Evolutionary conservation across 768 basidiomycete genomes (phyloP).

Genomic region (Hypholoma sublateritium): DNA sequence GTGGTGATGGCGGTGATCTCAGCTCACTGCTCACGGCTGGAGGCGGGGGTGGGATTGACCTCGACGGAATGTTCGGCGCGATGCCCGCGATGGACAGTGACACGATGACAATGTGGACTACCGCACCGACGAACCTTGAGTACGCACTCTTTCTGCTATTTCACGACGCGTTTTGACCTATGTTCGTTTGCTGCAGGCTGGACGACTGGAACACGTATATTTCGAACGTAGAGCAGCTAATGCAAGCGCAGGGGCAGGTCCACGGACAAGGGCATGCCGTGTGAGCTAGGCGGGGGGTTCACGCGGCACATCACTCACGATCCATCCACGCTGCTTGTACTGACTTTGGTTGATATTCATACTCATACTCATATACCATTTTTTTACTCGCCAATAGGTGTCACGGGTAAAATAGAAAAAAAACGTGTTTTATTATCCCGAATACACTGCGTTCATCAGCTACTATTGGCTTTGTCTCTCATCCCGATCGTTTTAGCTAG

Average conservation of each 20-base stretch:
- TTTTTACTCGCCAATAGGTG: no score
- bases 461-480: no score
- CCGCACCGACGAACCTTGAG: conserved; percentile 60
- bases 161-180: background rate
- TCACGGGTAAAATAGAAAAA: no score
- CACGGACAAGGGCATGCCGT: no score
- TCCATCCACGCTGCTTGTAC: no score
- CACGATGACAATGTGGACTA: conserved; percentile 63
- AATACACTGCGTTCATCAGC: no score
- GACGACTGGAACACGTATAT: conserved; percentile 45
- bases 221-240: conserved; percentile 34
- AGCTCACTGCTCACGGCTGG: background rate
- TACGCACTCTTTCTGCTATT: conserved; percentile 29
- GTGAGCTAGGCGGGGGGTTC: no score
- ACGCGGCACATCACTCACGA: no score
- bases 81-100: conserved; percentile 42
- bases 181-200: conserved; percentile 24
- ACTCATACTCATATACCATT: no score
- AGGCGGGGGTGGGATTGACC: background rate
- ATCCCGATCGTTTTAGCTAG: no score
- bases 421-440: no score
- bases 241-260: conserved; percentile 12
- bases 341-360: no score
- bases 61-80: conserved; percentile 16
- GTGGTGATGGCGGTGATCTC: background rate